Conservation (phyloP, 345 rosid species). For the Citrus trifoliata region DNA sequence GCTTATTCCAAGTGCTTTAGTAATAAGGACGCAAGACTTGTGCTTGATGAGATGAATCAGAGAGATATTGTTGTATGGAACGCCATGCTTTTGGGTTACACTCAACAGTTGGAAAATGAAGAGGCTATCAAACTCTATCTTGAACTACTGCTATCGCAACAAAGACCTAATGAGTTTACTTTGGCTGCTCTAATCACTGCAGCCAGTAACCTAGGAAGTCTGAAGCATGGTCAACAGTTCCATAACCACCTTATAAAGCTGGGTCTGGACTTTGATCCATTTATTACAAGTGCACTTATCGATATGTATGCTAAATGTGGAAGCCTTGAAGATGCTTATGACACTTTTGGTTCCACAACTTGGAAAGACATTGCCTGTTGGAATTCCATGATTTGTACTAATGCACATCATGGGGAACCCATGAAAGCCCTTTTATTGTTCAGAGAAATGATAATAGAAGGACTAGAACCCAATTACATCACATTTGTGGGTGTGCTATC, state of each 20-base stretch:
- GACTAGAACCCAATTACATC: constrained; percentile 60
- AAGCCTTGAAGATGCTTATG: constrained; percentile 51
- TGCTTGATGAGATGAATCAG: constrained; percentile 58
- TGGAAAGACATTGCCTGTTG: constrained; percentile 58
- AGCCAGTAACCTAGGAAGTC: constrained; percentile 61
- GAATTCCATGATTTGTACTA: constrained; percentile 68
- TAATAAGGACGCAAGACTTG: constrained; percentile 49
- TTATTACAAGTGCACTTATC: constrained; percentile 53
- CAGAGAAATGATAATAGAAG: constrained; percentile 46
- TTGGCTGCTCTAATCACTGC: constrained; percentile 63
- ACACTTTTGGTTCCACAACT: constrained; percentile 36
- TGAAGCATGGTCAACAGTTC: constrained; percentile 60
- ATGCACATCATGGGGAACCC: constrained; percentile 74
- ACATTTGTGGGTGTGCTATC: constrained; percentile 72
- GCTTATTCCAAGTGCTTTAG: constrained; percentile 61
- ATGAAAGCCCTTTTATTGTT: constrained; percentile 49
- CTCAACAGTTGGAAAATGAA: constrained; percentile 57
- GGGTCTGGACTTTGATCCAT: constrained; percentile 47
- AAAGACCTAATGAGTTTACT: constrained; percentile 56
- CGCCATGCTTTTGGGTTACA: constrained; percentile 64
- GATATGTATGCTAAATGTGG: constrained; percentile 89
- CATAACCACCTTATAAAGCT: constrained; percentile 50
- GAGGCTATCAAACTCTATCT: constrained; percentile 58
- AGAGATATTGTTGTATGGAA: constrained; percentile 84
- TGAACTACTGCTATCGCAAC: constrained; percentile 42